Evolutionary conservation across 2,329 filamentous ascomycete species (phyloP).

Genomic region (Trichoderma citrinoviride): DNA sequence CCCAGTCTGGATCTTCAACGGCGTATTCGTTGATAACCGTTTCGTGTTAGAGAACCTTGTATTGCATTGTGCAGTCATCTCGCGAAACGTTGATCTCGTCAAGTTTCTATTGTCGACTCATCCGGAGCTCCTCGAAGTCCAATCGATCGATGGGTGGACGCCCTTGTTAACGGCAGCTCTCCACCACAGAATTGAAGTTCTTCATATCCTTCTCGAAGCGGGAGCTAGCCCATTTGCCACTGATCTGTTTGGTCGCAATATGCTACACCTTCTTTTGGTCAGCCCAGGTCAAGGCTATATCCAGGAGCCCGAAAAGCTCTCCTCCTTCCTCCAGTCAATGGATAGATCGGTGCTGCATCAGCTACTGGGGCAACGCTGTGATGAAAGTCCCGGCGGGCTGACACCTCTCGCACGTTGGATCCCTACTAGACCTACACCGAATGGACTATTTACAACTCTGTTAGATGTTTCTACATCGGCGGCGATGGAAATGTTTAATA

Average conservation of each 20-base stretch:
- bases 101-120: background rate
- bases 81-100: background rate
- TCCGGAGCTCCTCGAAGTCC: background rate
- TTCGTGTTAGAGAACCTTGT: background rate
- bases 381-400: background rate
- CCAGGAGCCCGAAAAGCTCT: background rate
- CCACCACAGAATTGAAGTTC: background rate
- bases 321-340: background rate
- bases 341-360: background rate
- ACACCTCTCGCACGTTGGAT: background rate
- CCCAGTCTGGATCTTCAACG: background rate
- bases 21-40: background rate
- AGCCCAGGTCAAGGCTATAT: background rate
- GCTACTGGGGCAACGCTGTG: background rate
- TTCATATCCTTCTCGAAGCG: background rate
- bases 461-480: background rate
- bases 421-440: background rate
- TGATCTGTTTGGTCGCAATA: background rate
- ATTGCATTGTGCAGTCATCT: background rate
- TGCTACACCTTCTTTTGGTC: conserved; percentile 1
- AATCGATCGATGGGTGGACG: conserved; percentile 9
- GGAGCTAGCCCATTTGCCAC: background rate
- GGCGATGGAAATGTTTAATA: background rate
- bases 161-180: background rate
- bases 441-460: background rate